A percentile compares a stretch with the other conserved stretches of the same genome.
Conservation (phyloP, 305 asterid species). For the Fraxinus nigra region DNA sequence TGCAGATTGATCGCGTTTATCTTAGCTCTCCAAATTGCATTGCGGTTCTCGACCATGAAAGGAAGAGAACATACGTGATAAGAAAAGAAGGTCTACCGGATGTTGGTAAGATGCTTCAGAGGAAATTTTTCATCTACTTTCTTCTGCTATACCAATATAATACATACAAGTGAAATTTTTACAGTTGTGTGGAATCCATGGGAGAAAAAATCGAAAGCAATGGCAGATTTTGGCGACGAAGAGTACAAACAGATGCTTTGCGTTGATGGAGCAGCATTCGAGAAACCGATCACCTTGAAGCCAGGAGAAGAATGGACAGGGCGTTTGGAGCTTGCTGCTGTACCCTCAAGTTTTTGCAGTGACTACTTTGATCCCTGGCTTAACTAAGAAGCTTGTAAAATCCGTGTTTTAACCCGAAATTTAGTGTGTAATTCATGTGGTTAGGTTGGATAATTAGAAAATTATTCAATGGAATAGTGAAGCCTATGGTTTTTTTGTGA, state of each 20-base stretch:
- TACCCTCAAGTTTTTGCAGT: slow-evolving; percentile 78
- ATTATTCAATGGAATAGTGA: slow-evolving; percentile 10
- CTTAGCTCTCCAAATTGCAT: slow-evolving; percentile 66
- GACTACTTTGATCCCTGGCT: slow-evolving; percentile 47
- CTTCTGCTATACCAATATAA: not conserved
- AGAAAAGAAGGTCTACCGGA: slow-evolving; percentile 91
- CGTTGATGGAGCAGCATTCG: slow-evolving; percentile 77
- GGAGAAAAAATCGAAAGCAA: slow-evolving; percentile 87
- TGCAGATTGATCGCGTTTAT: slow-evolving; percentile 86
- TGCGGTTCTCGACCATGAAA: slow-evolving; percentile 90
- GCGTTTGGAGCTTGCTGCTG: slow-evolving; percentile 62
- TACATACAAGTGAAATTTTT: not conserved
- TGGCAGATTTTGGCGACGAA: slow-evolving; percentile 84
- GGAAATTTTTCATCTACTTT: not conserved
- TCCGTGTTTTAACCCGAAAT: not conserved
- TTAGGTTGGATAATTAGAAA: not conserved
- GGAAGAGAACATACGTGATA: slow-evolving; percentile 78
- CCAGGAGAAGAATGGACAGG: slow-evolving; percentile 96
- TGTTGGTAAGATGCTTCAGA: slow-evolving; percentile 47
- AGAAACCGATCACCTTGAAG: slow-evolving; percentile 67
- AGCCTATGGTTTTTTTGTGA: slow-evolving; percentile 36
- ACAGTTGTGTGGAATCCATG: slow-evolving; percentile 97
- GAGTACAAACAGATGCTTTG: slow-evolving; percentile 92
- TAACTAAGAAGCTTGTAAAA: slow-evolving; percentile 16
- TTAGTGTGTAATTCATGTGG: not conserved